Conservation (phyloP, 805 yeast genomes). For the Starmerella scarabaei region DNA sequence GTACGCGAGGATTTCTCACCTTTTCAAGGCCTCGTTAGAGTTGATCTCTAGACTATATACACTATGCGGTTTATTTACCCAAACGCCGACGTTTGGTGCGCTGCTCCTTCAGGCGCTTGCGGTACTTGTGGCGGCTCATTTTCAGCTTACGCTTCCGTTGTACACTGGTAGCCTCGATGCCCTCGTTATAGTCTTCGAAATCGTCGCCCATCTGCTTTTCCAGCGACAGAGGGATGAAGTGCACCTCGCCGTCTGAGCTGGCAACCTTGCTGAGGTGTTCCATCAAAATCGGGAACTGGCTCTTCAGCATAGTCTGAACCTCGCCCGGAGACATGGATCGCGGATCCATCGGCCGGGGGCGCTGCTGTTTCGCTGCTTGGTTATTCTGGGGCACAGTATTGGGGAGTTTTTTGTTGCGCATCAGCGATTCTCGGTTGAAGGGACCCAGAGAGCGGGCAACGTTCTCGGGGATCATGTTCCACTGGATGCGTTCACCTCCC, state of each 20-base stretch:
- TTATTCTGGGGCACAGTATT: background rate
- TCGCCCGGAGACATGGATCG: constrained; percentile 2
- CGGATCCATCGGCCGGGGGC: background rate
- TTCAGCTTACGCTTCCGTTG: constrained; percentile 59
- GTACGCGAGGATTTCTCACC: too few species aligned
- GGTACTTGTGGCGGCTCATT: constrained; percentile 95
- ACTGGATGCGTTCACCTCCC: constrained; percentile 5
- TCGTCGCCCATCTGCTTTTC: background rate
- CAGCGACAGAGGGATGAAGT: constrained; percentile 10
- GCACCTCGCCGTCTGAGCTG: constrained; percentile 9
- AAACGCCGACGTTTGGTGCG: constrained; percentile 33
- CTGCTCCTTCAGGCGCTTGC: constrained; percentile 93
- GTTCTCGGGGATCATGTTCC: constrained; percentile 27
- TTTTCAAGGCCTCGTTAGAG: too few species aligned
- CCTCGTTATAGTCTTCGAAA: constrained; percentile 13
- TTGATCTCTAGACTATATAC: too few species aligned
- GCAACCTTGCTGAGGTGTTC: constrained; percentile 10
- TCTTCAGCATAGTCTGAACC: constrained; percentile 3
- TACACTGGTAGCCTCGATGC: constrained; percentile 27
- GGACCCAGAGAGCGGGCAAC: constrained; percentile 30
- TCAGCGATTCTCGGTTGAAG: constrained; percentile 18
- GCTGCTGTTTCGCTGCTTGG: background rate
- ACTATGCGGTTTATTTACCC: too few species aligned
- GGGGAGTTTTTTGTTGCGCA: background rate
- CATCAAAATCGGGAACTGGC: constrained; percentile 9